Evolutionary conservation across 306 rosid genomes (phyloP).

Genomic region (Pterocarpus macrocarpus): DNA sequence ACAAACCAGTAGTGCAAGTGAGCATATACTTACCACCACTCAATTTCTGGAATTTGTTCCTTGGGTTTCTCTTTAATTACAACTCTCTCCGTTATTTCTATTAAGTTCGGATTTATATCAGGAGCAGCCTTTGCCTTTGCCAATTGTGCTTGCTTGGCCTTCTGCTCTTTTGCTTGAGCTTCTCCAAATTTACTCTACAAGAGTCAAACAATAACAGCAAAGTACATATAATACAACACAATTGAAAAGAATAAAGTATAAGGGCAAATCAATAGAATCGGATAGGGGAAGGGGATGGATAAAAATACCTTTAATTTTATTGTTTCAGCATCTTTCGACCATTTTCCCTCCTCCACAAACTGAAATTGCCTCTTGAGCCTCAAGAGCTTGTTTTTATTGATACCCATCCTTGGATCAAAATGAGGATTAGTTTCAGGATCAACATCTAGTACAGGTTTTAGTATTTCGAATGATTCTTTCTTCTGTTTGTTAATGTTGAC

Average conservation of each 20-base stretch:
- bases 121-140: slow-evolving; percentile 98
- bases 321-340: slow-evolving; percentile 93
- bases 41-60: slow-evolving; percentile 90
- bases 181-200: slow-evolving; percentile 93
- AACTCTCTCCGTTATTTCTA: slow-evolving; percentile 89
- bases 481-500: slow-evolving; percentile 96
- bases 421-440: slow-evolving; percentile 90
- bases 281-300: background rate
- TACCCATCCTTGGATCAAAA: slow-evolving; percentile 85
- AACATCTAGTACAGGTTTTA: slow-evolving; percentile 86
- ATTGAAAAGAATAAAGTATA: background rate
- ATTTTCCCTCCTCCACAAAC: slow-evolving; percentile 96
- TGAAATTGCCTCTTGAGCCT: slow-evolving; percentile 91
- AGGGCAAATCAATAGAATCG: background rate
- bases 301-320: slow-evolving; percentile 79
- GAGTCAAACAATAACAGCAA: slow-evolving; percentile 33
- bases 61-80: slow-evolving; percentile 80
- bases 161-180: slow-evolving; percentile 98
- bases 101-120: slow-evolving; percentile 93
- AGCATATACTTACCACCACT: slow-evolving; percentile 89
- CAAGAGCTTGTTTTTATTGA: slow-evolving; percentile 80
- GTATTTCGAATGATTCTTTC: slow-evolving; percentile 92
- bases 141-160: slow-evolving; percentile 90
- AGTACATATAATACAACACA: slow-evolving; percentile 12
- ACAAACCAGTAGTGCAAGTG: slow-evolving; percentile 1